Evolutionary conservation across 2,329 filamentous ascomycete genomes (phyloP).

Genomic region (Aspergillus japonicus): DNA sequence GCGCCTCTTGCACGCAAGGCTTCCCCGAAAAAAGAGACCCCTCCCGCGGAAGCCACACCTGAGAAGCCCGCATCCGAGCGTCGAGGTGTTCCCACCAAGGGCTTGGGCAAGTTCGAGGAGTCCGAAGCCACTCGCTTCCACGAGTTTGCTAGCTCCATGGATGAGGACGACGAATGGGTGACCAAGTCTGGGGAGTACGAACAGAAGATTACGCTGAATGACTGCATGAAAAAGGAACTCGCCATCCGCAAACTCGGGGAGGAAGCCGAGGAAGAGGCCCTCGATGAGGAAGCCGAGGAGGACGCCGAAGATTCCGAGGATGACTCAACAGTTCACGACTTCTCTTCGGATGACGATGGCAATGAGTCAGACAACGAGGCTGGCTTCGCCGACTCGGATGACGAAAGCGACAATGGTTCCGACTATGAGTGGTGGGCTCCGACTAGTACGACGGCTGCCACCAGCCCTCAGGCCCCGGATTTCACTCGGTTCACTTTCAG

Average conservation of each 20-base stretch:
- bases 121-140: slow-evolving; percentile 63
- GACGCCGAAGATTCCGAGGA: slow-evolving; percentile 60
- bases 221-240: slow-evolving; percentile 87
- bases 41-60: slow-evolving; percentile 4
- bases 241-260: slow-evolving; percentile 79
- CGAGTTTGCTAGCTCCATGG: slow-evolving; percentile 82
- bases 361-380: slow-evolving; percentile 80
- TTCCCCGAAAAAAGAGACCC: slow-evolving; percentile 20
- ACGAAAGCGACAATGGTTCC: slow-evolving; percentile 61
- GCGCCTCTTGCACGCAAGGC: slow-evolving; percentile 37
- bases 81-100: slow-evolving; percentile 35
- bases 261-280: slow-evolving; percentile 87
- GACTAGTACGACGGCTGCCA: slow-evolving; percentile 47
- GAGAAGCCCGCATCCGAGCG: slow-evolving; percentile 16
- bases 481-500: slow-evolving; percentile 47
- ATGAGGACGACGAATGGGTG: slow-evolving; percentile 90
- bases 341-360: slow-evolving; percentile 58
- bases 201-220: slow-evolving; percentile 78
- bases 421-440: slow-evolving; percentile 66
- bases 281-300: slow-evolving; percentile 65
- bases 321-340: slow-evolving; percentile 56
- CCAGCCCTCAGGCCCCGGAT: slow-evolving; percentile 54
- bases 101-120: slow-evolving; percentile 41
- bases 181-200: slow-evolving; percentile 64
- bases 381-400: slow-evolving; percentile 67